Evolutionary conservation across 2,329 filamentous ascomycete species (phyloP), one percentile per base, ranked within the genome.

Genomic region (Talaromyces islandicus): DNA sequence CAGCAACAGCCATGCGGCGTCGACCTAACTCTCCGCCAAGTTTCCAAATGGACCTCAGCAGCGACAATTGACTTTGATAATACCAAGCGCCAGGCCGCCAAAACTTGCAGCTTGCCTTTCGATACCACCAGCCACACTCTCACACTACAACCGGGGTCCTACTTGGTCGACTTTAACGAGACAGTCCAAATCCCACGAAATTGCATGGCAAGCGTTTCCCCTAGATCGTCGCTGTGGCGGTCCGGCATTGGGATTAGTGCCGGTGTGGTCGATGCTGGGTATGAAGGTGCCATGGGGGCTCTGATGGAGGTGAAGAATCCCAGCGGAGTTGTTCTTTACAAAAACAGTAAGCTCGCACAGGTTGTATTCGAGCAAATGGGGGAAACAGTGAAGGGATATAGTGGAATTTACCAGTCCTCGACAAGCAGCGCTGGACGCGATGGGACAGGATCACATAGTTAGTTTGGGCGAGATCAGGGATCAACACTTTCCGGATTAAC

Each of bases 241-340:
- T 77, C 74, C 12, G 76, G 77, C 0, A 73, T 71, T 0, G 51
- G 66, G 0, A 58, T 79, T 14, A 63, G 58, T 35, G 74, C 76
- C 10, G 77, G 77, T 1, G 75, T 78, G 3, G 68, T 78, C 52
- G 77, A 80, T 63, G 69, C 70, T 24, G 77, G 77, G 3, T 80
- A 79, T 62, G 65, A 74, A 38, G 78, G 77, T 21, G 71, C 71
- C 3, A 57, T 78, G 11, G 76, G 76, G 0, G 74, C 70, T 21
- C 62, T 78, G 64, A 62, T 78, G 62, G 68, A 77, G 17, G 71
- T 76, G 1, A 62, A 64, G 30, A 77, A 77, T 67, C 70, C 70
- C 1, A 41, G 64, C 19, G 76, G 76, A 0, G 35, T 77, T n/a
- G 57, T 68, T 11, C 58, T 78, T 12, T 63, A 70, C 53, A 65